phyloP scores from a whole-genome alignment of 106 monocot species.

The Hemerocallis citrina region DNA sequence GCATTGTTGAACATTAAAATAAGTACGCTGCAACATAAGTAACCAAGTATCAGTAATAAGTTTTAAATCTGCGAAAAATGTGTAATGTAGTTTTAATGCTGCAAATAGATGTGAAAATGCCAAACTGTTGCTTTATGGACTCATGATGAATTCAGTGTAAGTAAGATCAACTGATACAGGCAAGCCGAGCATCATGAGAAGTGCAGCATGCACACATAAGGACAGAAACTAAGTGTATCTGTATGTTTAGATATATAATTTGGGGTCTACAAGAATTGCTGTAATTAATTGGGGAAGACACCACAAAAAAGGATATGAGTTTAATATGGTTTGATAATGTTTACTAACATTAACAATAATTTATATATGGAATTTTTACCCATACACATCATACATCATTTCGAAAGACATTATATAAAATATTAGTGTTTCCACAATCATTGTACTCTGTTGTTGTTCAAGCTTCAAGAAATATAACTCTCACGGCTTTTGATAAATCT shows the following conservation, averaged over 20 bases:
- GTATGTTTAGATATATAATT: background rate
- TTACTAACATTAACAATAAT: background rate
- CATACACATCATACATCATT: background rate
- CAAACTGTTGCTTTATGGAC: no score
- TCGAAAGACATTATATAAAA: background rate
- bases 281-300: background rate
- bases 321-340: background rate
- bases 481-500: background rate
- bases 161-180: no score
- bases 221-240: background rate
- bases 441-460: background rate
- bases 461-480: background rate
- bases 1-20: no score
- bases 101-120: no score
- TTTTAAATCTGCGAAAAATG: no score
- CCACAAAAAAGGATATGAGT: background rate
- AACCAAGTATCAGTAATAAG: no score
- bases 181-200: background rate
- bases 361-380: background rate
- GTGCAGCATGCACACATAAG: no score
- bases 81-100: no score
- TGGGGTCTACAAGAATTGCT: background rate
- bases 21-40: no score
- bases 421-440: background rate
- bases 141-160: no score